Base-by-base conservation (phyloP, 257 asterid species). In the Solanum piurae region DNA sequence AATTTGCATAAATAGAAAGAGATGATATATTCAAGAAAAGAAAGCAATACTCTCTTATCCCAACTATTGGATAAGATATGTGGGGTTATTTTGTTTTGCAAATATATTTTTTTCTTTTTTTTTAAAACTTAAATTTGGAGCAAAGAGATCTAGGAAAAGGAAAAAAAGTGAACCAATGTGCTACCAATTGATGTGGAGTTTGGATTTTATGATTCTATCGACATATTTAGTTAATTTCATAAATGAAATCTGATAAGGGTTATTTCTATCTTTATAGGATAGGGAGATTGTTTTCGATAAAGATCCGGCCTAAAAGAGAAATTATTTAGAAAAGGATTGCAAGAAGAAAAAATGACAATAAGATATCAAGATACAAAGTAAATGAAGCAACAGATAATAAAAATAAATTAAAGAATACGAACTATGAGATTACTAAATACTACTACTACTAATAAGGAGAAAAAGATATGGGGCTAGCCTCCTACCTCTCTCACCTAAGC, bases 41-140 rank as follows among this genome's bases (percentile, higher is more conserved):
- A 13, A 44, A 27, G 21, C 23, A 25, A 16, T 21, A 12, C n/a
- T 27, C 66, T 29, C 42, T 42, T 77, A 77, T 77, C 64, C 14
- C 84, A 5, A 25, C 25, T 1, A 6, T n/a, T 14, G 87, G 87
- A 85, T 66, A 85, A 85, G 80, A 85, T 66, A 33, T 83, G 37
- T 33, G n/a, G 46, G 69, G 72, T 36, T 36, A 25, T n/a, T 4
- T 62, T 62, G 16, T 62, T 62, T 62, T 62, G 33, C 71, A 62
- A 21, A 3, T 11, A 44, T 44, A 44, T 44, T 29, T 29, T 29
- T 29, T 29, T 29, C 31, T 29, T 29, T 44, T 36, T 36, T 34
- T 34, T 34, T 4, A 0, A 9, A 9, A 44, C 49, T 12, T 44
- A 4, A 44, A 44, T 44, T 44, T 44, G 52, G 52, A 12, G 52